Evolutionary conservation across 495 filamentous ascomycete species (phyloP).

Genomic region (Aspergillus saccharolyticus): DNA sequence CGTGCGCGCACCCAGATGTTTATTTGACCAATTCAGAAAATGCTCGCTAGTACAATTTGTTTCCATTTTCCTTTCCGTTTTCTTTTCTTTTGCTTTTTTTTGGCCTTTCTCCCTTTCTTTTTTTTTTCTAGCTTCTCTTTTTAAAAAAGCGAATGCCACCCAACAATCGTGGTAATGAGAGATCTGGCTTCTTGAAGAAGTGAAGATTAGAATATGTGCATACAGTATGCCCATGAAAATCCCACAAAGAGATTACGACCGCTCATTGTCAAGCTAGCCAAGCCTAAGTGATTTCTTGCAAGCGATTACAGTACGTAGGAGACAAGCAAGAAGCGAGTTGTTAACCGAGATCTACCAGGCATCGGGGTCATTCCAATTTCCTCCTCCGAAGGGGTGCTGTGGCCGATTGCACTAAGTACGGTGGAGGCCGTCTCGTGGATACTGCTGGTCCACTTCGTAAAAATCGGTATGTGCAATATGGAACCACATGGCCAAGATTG

Average conservation of each 20-base stretch:
- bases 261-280: no score
- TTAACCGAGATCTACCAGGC: not conserved
- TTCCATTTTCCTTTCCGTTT: no score
- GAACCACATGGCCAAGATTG: constrained; percentile 21
- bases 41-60: constrained; percentile 10
- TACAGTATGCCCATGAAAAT: no score
- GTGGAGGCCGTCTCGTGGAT: not conserved
- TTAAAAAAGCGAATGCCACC: no score
- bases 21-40: constrained; percentile 5
- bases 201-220: not conserved
- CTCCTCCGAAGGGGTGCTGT: not conserved
- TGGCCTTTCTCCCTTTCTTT: no score
- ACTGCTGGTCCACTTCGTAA: not conserved
- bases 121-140: no score
- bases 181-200: constrained; percentile 1
- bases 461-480: constrained; percentile 10
- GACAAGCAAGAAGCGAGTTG: not conserved
- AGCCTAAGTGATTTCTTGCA: no score
- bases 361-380: not conserved
- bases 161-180: no score
- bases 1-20: not conserved
- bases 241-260: no score
- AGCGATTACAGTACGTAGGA: not conserved
- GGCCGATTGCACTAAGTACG: not conserved
- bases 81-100: no score